Evolutionary conservation across 805 yeast species (phyloP), one percentile per base, ranked within the genome.

Genomic region (Candida krabiensis): DNA sequence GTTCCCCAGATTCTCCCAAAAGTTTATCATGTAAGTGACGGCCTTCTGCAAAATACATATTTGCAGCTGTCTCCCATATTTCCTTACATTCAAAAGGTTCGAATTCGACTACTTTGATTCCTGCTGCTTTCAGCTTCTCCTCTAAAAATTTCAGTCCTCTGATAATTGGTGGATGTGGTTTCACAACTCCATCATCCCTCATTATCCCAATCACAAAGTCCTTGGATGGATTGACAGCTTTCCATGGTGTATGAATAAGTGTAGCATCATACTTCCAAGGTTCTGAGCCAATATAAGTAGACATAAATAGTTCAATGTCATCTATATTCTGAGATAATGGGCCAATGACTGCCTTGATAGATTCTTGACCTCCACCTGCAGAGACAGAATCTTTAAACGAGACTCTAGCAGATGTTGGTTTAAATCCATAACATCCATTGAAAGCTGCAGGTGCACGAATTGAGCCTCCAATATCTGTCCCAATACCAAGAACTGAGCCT

Each of bases 11-110:
- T 5, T 61, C 70, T 11, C 66, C 61, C 43, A 85, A 58, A 47
- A 75, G 55, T 28, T 66, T 66, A 31, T 70, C 65, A 52, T 79
- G 80, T 41, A 68, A 72, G 43, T 63, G 57, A 54, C 82, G 83
- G 30, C 91, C 91, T 58, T 86, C 93, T 46, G 78, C 71, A 11
- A 70, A 66, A 59, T 81, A 86, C 61, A 81, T 60, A 43, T 66
- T 56, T 46, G 71, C 58, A 25, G 76, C 86, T 29, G 80, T 69
- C 3, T 82, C 80, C 43, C 74, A 73, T 15, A 82, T 82, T 49
- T 75, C 71, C 32, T 75, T 57, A 3, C 79, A 75, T 33, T 68
- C 71, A 24, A 84, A 77, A 17, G 84, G 79, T 31, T 71, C 68
- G 61, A 78, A 78, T 22, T 69, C 71, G 17, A 79, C 63, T 19